Conservation (phyloP, 192 early-diverging fungal genomes). For the Linnemannia elongata region DNA sequence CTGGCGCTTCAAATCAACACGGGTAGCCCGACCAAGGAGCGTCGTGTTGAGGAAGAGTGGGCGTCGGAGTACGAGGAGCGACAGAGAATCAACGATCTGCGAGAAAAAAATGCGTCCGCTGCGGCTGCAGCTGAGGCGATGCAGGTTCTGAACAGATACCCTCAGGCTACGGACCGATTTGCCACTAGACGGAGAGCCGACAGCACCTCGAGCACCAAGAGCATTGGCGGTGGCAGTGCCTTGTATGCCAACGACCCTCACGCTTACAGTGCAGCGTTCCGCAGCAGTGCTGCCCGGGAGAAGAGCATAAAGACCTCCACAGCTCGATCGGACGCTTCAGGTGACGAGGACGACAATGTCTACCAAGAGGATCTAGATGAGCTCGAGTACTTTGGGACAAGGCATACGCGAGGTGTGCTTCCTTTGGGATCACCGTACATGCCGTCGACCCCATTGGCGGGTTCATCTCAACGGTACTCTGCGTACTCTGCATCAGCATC, state of each 20-base stretch:
- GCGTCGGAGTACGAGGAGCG: constrained; percentile 7
- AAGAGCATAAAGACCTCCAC: constrained; percentile 1
- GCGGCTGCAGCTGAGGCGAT: constrained; percentile 41
- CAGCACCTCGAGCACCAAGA: constrained; percentile 12
- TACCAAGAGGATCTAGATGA: constrained; percentile 36
- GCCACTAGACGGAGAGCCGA: neutral
- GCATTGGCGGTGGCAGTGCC: neutral
- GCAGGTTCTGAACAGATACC: constrained; percentile 42
- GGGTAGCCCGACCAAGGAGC: constrained; percentile 1
- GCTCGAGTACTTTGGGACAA: constrained; percentile 55
- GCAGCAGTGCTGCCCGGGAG: constrained; percentile 4
- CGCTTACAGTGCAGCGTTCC: neutral
- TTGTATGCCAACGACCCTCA: constrained; percentile 44
- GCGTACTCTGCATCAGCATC: constrained; percentile 7
- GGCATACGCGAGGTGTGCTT: constrained; percentile 16
- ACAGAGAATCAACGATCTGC: constrained; percentile 21
- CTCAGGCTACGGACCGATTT: constrained; percentile 47
- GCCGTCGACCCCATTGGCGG: constrained; percentile 47
- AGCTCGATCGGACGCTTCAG: neutral
- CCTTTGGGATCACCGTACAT: constrained; percentile 48
- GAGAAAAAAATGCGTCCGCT: constrained; percentile 30
- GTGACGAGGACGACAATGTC: constrained; percentile 13
- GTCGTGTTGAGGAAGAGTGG: constrained; percentile 1
- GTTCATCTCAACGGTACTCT: constrained; percentile 15
- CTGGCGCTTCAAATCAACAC: constrained; percentile 36